These are phyloP conservation scores for Phaffomyces antillensis DNA, from an alignment of 805 yeast genomes.

Conservation along the genomic window DNA sequence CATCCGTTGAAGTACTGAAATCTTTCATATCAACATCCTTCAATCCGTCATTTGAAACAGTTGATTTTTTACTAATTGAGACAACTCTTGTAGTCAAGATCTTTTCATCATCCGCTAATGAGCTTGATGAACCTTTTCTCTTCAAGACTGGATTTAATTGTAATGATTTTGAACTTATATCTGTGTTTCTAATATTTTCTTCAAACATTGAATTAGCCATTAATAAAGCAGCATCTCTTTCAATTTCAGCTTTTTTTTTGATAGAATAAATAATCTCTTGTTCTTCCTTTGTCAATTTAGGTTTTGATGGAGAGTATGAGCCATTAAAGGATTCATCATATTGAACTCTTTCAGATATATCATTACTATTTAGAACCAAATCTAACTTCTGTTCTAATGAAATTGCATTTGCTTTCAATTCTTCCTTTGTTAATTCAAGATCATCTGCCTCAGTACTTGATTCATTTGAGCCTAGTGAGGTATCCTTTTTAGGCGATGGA, in stretches of 20 bases:
- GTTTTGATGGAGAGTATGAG: slow-evolving; percentile 19
- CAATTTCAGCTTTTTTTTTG: slow-evolving; percentile 14
- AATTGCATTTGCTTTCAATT: slow-evolving; percentile 21
- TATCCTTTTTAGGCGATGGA: slow-evolving; percentile 20
- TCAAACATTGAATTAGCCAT: slow-evolving; percentile 29
- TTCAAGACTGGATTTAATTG: slow-evolving; percentile 21
- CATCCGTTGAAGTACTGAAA: slow-evolving; percentile 6
- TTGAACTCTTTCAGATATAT: slow-evolving; percentile 17
- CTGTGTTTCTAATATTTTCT: slow-evolving; percentile 27
- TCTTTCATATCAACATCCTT: slow-evolving; percentile 7
- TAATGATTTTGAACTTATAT: slow-evolving; percentile 14
- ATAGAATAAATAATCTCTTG: slow-evolving; percentile 20
- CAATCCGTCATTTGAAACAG: slow-evolving; percentile 14
- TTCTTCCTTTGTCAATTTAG: slow-evolving; percentile 16
- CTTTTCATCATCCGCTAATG: slow-evolving; percentile 22
- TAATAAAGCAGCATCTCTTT: slow-evolving; percentile 22
- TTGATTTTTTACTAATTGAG: slow-evolving; percentile 9
- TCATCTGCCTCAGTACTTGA: slow-evolving; percentile 16
- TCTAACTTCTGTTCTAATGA: slow-evolving; percentile 39
- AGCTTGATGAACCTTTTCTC: slow-evolving; percentile 21
- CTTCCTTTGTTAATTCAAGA: slow-evolving; percentile 21
- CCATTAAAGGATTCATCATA: slow-evolving; percentile 19
- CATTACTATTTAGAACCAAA: slow-evolving; percentile 27
- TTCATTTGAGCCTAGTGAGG: slow-evolving; percentile 20
- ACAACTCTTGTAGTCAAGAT: slow-evolving; percentile 10